Evolutionary conservation across 2,329 filamentous ascomycete genomes (phyloP).

Genomic region (Paracoccidioides lutzii): DNA sequence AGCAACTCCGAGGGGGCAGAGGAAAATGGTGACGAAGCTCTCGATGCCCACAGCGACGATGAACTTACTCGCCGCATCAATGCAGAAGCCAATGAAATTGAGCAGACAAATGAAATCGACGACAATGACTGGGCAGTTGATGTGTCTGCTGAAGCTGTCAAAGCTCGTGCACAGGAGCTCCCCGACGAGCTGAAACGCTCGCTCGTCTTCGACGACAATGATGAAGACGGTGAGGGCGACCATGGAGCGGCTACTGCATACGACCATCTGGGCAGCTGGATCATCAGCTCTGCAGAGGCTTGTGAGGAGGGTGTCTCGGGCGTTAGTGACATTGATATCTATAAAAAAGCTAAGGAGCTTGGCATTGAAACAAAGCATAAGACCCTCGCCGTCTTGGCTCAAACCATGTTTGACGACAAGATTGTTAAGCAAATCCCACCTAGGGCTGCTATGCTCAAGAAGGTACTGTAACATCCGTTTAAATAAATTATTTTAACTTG

Average conservation of each 20-base stretch:
- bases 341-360: slow-evolving; percentile 91
- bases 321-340: slow-evolving; percentile 80
- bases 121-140: slow-evolving; percentile 94
- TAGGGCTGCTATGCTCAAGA: slow-evolving; percentile 78
- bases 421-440: slow-evolving; percentile 76
- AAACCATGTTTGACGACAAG: slow-evolving; percentile 85
- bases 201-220: slow-evolving; percentile 70
- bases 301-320: slow-evolving; percentile 61
- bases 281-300: slow-evolving; percentile 57
- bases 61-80: slow-evolving; percentile 71
- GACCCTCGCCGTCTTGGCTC: slow-evolving; percentile 79
- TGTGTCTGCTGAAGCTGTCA: slow-evolving; percentile 89
- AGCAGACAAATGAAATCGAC: slow-evolving; percentile 54
- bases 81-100: slow-evolving; percentile 58
- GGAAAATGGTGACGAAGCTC: slow-evolving; percentile 52
- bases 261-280: slow-evolving; percentile 87
- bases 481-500: neutral
- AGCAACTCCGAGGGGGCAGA: slow-evolving; percentile 50
- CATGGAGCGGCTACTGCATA: slow-evolving; percentile 63
- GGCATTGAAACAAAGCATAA: slow-evolving; percentile 92
- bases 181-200: slow-evolving; percentile 91
- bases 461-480: slow-evolving; percentile 39
- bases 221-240: slow-evolving; percentile 70
- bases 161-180: slow-evolving; percentile 82
- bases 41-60: slow-evolving; percentile 73